Evolutionary conservation across 2,329 filamentous ascomycete genomes (phyloP).

Genomic region (Alternaria burnsii): DNA sequence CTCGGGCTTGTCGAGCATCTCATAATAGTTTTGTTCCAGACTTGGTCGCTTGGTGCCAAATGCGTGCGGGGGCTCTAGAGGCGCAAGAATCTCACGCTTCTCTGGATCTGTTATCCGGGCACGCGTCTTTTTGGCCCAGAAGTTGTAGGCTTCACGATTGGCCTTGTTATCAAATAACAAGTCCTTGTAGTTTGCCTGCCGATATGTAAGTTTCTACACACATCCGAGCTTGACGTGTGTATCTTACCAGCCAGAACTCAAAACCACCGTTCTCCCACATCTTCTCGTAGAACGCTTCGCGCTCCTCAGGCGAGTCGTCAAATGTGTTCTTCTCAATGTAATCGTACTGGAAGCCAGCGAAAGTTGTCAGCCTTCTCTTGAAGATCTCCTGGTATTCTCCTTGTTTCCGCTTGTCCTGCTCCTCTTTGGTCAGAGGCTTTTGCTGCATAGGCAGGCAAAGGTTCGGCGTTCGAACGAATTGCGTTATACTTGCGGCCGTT

Average conservation of each 20-base stretch:
- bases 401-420: constrained; percentile 58
- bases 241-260: constrained; percentile 55
- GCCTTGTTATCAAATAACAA: constrained; percentile 52
- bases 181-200: constrained; percentile 48
- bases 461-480: constrained; percentile 75
- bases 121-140: constrained; percentile 57
- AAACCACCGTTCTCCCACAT: constrained; percentile 53
- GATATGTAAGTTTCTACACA: background rate
- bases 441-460: constrained; percentile 69
- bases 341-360: constrained; percentile 68
- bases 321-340: constrained; percentile 64
- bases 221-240: constrained; percentile 28
- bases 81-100: constrained; percentile 59
- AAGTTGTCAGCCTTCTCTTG: constrained; percentile 60
- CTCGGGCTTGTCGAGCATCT: constrained; percentile 55
- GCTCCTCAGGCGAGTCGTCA: constrained; percentile 54
- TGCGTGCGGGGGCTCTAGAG: constrained; percentile 54
- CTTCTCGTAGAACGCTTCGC: constrained; percentile 55
- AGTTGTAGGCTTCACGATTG: constrained; percentile 57
- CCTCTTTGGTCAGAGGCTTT: constrained; percentile 57
- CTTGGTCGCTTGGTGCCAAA: constrained; percentile 59
- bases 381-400: constrained; percentile 59
- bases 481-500: constrained; percentile 59
- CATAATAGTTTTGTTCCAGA: constrained; percentile 59
- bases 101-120: constrained; percentile 54